A percentile compares a stretch with the other conserved stretches of the same genome.
Conservation (phyloP, 768 basidiomycete species). For the Coprinellus aureogranulatus region DNA sequence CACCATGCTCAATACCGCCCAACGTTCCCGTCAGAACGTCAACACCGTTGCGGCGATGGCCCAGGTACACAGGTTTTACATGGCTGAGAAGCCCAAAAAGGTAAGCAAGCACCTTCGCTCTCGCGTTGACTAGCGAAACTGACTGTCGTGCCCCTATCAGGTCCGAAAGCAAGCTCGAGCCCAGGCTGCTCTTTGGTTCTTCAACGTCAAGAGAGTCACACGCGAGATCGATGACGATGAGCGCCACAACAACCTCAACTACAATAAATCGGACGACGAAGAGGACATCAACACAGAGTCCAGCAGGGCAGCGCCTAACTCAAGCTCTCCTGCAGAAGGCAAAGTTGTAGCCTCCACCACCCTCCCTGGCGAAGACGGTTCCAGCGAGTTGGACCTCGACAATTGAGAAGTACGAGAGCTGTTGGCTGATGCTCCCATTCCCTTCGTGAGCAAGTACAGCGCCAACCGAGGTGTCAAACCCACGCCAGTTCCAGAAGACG, state of each 20-base stretch:
- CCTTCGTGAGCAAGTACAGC: background rate
- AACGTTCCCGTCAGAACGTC: constrained; percentile 25
- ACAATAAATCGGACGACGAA: constrained; percentile 20
- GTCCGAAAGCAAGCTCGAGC: constrained; percentile 16
- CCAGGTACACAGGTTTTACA: constrained; percentile 19
- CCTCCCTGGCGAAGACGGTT: constrained; percentile 11
- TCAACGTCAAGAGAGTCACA: constrained; percentile 19
- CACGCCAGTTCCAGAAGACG: background rate
- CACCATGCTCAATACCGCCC: constrained; percentile 30
- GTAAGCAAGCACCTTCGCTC: constrained; percentile 6
- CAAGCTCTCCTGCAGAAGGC: background rate
- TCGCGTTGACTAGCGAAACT: background rate
- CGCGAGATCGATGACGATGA: constrained; percentile 19
- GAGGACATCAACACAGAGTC: constrained; percentile 3
- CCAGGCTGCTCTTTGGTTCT: constrained; percentile 21
- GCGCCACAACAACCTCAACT: constrained; percentile 7
- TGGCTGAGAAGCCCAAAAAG: constrained; percentile 7
- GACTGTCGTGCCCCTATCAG: constrained; percentile 1
- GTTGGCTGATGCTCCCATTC: constrained; percentile 13
- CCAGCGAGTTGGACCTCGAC: constrained; percentile 9
- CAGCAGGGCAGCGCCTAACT: background rate
- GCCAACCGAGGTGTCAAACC: background rate
- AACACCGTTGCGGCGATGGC: constrained; percentile 22
- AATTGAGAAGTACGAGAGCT: constrained; percentile 14
- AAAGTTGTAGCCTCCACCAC: background rate